These are phyloP conservation scores for Sporothrix luriei DNA, from an alignment of 2,329 filamentous ascomycete genomes.

Conservation along the genomic window DNA sequence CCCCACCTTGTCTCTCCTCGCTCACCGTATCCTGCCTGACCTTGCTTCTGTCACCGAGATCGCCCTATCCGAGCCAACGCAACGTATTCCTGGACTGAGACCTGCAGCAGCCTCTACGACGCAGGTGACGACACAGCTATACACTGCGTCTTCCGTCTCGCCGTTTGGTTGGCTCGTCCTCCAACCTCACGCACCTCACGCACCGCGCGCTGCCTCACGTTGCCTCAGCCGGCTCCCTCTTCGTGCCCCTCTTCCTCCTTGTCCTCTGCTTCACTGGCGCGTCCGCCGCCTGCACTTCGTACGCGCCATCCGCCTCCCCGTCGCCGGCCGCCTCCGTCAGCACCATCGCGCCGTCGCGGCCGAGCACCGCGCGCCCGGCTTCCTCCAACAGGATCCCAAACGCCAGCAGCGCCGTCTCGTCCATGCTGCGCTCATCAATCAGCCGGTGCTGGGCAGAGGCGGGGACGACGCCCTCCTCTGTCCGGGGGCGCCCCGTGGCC, in stretches of 20 bases:
- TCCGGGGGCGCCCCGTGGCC: not conserved
- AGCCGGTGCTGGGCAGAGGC: no score
- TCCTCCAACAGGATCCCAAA: slow-evolving; percentile 77
- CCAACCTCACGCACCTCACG: no score
- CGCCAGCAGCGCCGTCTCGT: slow-evolving; percentile 76
- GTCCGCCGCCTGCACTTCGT: slow-evolving; percentile 25
- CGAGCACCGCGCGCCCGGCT: slow-evolving; percentile 61
- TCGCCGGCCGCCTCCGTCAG: slow-evolving; percentile 63
- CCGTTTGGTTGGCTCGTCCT: not conserved
- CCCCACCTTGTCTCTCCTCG: not conserved
- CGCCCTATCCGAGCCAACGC: not conserved
- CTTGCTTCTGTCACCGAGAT: slow-evolving; percentile 12
- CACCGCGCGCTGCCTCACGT: no score
- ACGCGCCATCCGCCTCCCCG: slow-evolving; percentile 31
- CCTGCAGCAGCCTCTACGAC: not conserved
- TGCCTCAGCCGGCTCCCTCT: not conserved
- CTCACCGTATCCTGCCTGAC: slow-evolving; percentile 9
- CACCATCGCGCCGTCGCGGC: slow-evolving; percentile 67
- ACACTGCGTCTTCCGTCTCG: not conserved
- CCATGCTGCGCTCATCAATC: slow-evolving; percentile 65
- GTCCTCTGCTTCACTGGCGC: slow-evolving; percentile 29
- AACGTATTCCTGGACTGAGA: slow-evolving; percentile 11
- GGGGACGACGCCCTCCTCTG: not conserved
- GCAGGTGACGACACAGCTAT: not conserved
- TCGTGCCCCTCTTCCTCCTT: slow-evolving; percentile 4